Conservation (phyloP, 179 eudicot genomes). For the Silene coronaria region DNA sequence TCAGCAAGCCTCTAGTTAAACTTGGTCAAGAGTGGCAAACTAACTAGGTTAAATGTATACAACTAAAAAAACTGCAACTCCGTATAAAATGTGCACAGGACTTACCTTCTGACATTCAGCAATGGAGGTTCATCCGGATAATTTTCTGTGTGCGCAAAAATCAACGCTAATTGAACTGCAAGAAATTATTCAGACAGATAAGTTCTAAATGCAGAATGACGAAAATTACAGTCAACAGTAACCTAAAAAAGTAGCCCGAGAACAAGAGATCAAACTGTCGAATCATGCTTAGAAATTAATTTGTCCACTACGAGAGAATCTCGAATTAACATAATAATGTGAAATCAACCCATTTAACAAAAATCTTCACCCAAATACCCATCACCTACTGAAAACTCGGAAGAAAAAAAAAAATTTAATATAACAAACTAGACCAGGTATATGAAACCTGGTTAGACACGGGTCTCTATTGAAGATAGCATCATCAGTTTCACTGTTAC, state of each 20-base stretch:
- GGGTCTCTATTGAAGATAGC: too few relatives aligned
- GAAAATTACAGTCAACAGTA: neutral
- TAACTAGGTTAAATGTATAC: neutral
- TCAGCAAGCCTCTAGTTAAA: constrained; percentile 5
- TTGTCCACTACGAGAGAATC: neutral
- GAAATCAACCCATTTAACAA: neutral
- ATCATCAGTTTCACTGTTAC: too few relatives aligned
- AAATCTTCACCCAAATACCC: neutral
- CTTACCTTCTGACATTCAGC: constrained; percentile 74
- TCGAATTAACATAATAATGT: neutral
- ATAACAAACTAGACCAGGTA: too few relatives aligned
- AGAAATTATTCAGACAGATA: constrained; percentile 14
- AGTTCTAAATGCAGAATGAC: neutral
- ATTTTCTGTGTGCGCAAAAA: constrained; percentile 84
- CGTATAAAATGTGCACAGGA: constrained; percentile 8
- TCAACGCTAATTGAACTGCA: constrained; percentile 85
- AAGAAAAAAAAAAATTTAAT: neutral
- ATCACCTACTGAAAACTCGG: neutral
- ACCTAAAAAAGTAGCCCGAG: neutral
- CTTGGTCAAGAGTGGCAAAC: neutral
- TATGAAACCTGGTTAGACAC: too few relatives aligned
- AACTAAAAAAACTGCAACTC: neutral
- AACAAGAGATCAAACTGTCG: neutral
- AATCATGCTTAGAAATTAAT: neutral
- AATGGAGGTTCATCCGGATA: constrained; percentile 97